A percentile compares a stretch with the other conserved stretches of the same genome.
phyloP scores from a whole-genome alignment of 768 basidiomycete genomes.

The Podaxis sp. region DNA sequence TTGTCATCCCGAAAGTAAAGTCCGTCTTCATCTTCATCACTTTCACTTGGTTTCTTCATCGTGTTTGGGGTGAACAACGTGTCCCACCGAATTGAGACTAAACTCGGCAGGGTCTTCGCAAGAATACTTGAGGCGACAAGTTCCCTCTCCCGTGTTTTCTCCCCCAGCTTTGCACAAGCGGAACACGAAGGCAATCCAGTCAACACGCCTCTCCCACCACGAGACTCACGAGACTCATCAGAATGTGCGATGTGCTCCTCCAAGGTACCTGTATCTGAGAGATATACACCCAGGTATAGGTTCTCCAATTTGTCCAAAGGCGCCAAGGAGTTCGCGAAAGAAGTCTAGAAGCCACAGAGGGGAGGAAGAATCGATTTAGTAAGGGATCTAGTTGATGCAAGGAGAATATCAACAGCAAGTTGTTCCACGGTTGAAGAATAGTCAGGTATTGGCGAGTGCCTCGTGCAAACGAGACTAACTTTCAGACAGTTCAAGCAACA shows the following conservation, averaged over 20 bases:
- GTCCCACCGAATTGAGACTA: slow-evolving; percentile 2
- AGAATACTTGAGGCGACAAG: background rate
- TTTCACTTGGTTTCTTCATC: background rate
- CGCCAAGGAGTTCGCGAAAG: slow-evolving; percentile 43
- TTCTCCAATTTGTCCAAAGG: slow-evolving; percentile 46
- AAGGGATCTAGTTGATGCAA: slow-evolving; percentile 1
- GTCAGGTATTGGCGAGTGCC: slow-evolving; percentile 66
- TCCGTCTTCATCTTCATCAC: background rate
- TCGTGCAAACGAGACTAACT: slow-evolving; percentile 50
- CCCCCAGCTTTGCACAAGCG: slow-evolving; percentile 26
- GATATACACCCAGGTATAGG: slow-evolving; percentile 62
- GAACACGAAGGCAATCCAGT: slow-evolving; percentile 37
- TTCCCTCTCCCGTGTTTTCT: slow-evolving; percentile 22
- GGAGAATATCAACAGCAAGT: slow-evolving; percentile 49
- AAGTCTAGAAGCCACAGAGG: slow-evolving; percentile 29
- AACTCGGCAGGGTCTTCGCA: background rate
- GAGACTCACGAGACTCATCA: slow-evolving; percentile 27
- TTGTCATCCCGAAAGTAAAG: background rate
- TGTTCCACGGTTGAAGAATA: slow-evolving; percentile 39
- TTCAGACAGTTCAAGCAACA: slow-evolving; percentile 70
- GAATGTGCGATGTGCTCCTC: slow-evolving; percentile 47
- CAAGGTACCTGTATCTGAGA: slow-evolving; percentile 54
- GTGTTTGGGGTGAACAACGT: background rate
- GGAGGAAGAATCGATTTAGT: background rate
- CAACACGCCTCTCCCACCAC: slow-evolving; percentile 24